Evolutionary conservation across 768 basidiomycete genomes (phyloP).

Genomic region (Auriscalpium microsporum): DNA sequence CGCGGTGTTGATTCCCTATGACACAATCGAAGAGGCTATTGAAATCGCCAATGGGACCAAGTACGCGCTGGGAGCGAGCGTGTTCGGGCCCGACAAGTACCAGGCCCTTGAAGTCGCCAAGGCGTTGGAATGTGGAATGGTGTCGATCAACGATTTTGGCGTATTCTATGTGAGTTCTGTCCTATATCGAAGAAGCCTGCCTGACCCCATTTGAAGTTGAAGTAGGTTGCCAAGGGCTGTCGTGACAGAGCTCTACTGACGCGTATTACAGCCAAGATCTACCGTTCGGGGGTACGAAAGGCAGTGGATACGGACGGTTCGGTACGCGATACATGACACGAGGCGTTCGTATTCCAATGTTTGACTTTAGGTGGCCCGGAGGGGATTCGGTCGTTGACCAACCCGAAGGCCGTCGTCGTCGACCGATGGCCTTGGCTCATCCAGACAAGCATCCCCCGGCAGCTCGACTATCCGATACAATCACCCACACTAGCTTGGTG

Average conservation of each 20-base stretch:
- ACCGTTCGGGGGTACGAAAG: conserved; percentile 91
- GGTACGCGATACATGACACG: conserved; percentile 35
- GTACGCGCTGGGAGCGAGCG: conserved; percentile 89
- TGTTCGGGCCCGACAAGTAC: conserved; percentile 82
- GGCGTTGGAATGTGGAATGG: conserved; percentile 89
- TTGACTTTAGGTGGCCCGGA: conserved; percentile 70
- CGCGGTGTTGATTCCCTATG: conserved; percentile 79
- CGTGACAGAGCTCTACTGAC: too few relatives aligned
- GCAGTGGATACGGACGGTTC: conserved; percentile 90
- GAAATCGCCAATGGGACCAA: conserved; percentile 80
- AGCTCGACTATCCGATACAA: conserved; percentile 79
- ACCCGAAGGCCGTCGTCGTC: conserved; percentile 76
- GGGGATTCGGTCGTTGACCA: conserved; percentile 82
- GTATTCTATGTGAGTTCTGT: conserved; percentile 64
- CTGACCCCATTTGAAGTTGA: conserved; percentile 37
- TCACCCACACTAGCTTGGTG: conserved; percentile 71
- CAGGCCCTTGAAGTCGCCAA: conserved; percentile 76
- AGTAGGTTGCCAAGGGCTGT: conserved; percentile 33
- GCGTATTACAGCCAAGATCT: conserved; percentile 60
- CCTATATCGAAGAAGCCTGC: conserved; percentile 1
- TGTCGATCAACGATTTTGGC: conserved; percentile 91
- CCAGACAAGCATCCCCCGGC: conserved; percentile 78
- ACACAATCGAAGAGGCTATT: conserved; percentile 77
- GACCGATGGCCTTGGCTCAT: conserved; percentile 82
- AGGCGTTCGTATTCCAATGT: conserved; percentile 8